Evolutionary conservation across 495 filamentous ascomycete genomes (phyloP).

Genomic region (Tuber calosporum): DNA sequence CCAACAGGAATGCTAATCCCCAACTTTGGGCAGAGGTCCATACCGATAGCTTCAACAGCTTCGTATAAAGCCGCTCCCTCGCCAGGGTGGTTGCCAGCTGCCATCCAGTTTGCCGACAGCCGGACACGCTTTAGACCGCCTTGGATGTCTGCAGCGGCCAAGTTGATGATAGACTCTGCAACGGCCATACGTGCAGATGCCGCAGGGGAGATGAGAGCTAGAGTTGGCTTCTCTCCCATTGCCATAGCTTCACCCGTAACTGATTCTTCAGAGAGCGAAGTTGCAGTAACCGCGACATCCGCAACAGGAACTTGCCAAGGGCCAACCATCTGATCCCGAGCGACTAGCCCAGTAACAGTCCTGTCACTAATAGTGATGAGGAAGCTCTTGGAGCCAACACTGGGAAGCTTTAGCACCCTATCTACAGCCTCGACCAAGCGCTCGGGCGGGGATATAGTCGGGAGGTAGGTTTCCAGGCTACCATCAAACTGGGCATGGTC

Average conservation of each 20-base stretch:
- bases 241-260: conserved; percentile 91
- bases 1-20: conserved; percentile 91
- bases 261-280: conserved; percentile 62
- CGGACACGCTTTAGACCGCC: conserved; percentile 69
- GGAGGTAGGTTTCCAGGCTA: conserved; percentile 54
- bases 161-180: conserved; percentile 85
- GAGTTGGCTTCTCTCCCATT: conserved; percentile 86
- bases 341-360: conserved; percentile 79
- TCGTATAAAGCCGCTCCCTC: conserved; percentile 93
- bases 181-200: conserved; percentile 97
- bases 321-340: conserved; percentile 91
- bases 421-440: conserved; percentile 67
- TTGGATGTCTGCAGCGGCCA: conserved; percentile 76
- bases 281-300: conserved; percentile 84
- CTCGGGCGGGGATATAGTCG: conserved; percentile 56
- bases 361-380: conserved; percentile 94
- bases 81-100: conserved; percentile 82
- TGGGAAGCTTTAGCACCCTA: conserved; percentile 72
- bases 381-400: conserved; percentile 92
- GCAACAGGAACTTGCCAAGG: conserved; percentile 94
- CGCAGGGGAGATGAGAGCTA: conserved; percentile 83
- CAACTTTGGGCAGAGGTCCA: conserved; percentile 73
- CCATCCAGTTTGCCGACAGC: conserved; percentile 98
- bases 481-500: conserved; percentile 66
- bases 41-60: conserved; percentile 84